Conservation (phyloP, 371 early-diverging fungal genomes). For the Thermomucor indicae-seudaticae region DNA sequence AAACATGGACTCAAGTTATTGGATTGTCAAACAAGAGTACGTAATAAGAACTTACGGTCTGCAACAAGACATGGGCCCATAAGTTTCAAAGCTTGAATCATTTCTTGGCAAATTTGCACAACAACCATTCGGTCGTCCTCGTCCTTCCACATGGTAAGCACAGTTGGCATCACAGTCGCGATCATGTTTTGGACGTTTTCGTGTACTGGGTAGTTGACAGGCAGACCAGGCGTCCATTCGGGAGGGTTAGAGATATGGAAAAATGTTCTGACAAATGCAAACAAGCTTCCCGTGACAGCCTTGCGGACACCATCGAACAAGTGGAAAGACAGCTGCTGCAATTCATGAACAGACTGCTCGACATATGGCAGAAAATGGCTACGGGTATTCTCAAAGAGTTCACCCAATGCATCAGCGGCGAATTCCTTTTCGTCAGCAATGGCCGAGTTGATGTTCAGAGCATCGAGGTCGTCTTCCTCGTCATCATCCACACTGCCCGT, state of each 20-base stretch:
- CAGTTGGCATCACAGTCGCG: conserved; percentile 61
- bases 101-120: conserved; percentile 68
- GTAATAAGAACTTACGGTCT: conserved; percentile 47
- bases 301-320: conserved; percentile 83
- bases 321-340: conserved; percentile 63
- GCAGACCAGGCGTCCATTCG: conserved; percentile 74
- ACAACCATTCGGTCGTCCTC: conserved; percentile 86
- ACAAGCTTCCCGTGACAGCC: conserved; percentile 64
- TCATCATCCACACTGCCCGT: conserved; percentile 34
- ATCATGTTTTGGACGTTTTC: conserved; percentile 73
- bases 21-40: not conserved
- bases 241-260: conserved; percentile 60
- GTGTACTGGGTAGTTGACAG: conserved; percentile 63
- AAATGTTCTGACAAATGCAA: conserved; percentile 75
- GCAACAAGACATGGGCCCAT: conserved; percentile 79
- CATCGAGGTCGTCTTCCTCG: conserved; percentile 48
- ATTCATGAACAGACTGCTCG: conserved; percentile 60
- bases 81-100: conserved; percentile 61
- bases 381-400: conserved; percentile 77
- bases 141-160: conserved; percentile 69
- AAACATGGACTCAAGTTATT: not conserved
- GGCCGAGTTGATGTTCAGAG: conserved; percentile 71
- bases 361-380: conserved; percentile 82
- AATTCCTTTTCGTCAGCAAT: conserved; percentile 91
- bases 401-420: conserved; percentile 82